These are phyloP conservation scores for Vaccinium myrtillus DNA, from an alignment of 148 eudicot genomes.

Conservation along the genomic window DNA sequence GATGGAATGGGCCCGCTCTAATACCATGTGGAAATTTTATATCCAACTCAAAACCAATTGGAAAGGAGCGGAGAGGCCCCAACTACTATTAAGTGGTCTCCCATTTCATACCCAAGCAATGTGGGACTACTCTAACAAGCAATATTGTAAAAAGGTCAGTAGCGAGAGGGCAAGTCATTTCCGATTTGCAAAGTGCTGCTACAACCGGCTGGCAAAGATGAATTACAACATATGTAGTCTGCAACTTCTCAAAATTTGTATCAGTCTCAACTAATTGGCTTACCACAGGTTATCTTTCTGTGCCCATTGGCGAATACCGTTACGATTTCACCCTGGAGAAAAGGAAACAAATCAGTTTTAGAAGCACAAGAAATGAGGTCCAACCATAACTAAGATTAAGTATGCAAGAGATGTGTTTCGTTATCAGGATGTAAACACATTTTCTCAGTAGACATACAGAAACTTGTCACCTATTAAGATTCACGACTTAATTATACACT, in stretches of 20 bases:
- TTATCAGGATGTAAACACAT: neutral
- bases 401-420: neutral
- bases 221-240: neutral
- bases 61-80: too few species aligned
- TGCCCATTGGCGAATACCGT: constrained; percentile 88
- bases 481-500: neutral
- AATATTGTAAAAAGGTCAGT: neutral
- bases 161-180: neutral
- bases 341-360: constrained; percentile 14
- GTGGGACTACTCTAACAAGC: neutral
- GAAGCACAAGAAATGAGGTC: neutral
- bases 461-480: neutral
- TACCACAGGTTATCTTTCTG: constrained; percentile 81
- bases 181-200: neutral
- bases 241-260: neutral
- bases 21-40: too few species aligned
- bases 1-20: too few species aligned
- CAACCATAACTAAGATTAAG: neutral
- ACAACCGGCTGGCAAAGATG: neutral
- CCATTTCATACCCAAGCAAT: too few species aligned
- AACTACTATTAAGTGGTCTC: too few species aligned
- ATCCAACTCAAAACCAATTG: too few species aligned
- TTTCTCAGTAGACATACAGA: neutral
- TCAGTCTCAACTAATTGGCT: constrained; percentile 22
- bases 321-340: constrained; percentile 77